phyloP scores from a whole-genome alignment of 2,329 filamentous ascomycete species.

The Alternaria triticina region DNA sequence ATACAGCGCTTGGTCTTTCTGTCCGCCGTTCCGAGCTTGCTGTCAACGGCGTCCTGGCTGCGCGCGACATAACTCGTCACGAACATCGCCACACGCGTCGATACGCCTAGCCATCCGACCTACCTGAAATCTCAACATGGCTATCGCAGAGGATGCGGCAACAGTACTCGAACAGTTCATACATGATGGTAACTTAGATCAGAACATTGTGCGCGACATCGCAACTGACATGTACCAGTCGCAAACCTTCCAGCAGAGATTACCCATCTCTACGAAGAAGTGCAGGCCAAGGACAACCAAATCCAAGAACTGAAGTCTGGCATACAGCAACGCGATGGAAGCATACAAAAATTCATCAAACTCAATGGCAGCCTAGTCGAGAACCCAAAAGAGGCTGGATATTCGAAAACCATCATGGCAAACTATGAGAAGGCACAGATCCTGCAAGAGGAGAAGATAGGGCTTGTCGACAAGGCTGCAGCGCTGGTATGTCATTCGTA shows the following conservation, averaged over 20 bases:
- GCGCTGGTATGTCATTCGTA: conserved; percentile 59
- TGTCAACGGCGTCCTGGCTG: not conserved
- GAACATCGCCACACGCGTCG: not conserved
- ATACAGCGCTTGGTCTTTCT: not conserved
- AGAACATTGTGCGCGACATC: not conserved
- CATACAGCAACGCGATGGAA: conserved; percentile 74
- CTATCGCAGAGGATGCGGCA: conserved; percentile 64
- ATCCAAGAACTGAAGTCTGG: conserved; percentile 72
- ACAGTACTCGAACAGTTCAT: conserved; percentile 81
- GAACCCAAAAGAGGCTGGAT: conserved; percentile 76
- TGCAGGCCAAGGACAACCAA: conserved; percentile 77
- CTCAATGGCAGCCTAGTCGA: conserved; percentile 73
- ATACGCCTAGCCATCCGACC: not conserved
- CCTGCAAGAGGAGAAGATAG: conserved; percentile 77
- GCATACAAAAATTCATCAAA: conserved; percentile 83
- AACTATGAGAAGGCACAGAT: conserved; percentile 72
- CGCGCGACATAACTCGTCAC: not conserved
- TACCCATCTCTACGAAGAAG: conserved; percentile 82
- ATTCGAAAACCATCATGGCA: conserved; percentile 70
- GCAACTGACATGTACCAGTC: conserved; percentile 51
- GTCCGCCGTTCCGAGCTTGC: not conserved
- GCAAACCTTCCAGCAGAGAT: conserved; percentile 84
- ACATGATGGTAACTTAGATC: conserved; percentile 61
- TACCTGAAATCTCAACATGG: conserved; percentile 28
- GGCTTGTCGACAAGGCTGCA: conserved; percentile 69